Evolutionary conservation across 2,329 filamentous ascomycete genomes (phyloP).

Genomic region (Pyricularia grisea): DNA sequence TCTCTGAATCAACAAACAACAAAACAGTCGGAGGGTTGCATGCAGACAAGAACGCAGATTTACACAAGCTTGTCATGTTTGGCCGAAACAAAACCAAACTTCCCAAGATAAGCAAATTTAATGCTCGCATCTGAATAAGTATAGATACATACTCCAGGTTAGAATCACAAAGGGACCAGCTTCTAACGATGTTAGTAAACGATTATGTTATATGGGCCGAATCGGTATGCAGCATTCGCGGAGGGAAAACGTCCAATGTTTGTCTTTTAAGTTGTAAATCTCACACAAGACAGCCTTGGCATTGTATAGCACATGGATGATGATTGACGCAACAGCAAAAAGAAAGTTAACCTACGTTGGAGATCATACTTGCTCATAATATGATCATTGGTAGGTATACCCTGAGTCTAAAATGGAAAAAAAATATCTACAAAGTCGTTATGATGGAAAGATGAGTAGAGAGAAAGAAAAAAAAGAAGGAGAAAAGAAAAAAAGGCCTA

Average conservation of each 20-base stretch:
- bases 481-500: background rate
- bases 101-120: background rate
- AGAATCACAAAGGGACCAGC: background rate
- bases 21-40: no score
- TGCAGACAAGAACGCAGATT: no score
- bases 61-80: background rate
- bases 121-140: background rate
- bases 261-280: background rate
- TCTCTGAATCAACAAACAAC: background rate
- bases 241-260: background rate
- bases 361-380: background rate
- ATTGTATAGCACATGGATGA: background rate
- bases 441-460: no score
- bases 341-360: background rate
- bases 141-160: background rate
- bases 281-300: background rate
- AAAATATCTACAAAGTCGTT: background rate
- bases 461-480: background rate
- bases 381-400: background rate
- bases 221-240: background rate
- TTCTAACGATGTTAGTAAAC: background rate
- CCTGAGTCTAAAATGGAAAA: background rate
- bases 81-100: background rate
- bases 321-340: background rate
- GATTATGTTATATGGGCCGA: background rate